Evolutionary conservation across 2,329 filamentous ascomycete species (phyloP), one percentile per base, ranked within the genome.

Genomic region (Allantophomopsis lycopodina): DNA sequence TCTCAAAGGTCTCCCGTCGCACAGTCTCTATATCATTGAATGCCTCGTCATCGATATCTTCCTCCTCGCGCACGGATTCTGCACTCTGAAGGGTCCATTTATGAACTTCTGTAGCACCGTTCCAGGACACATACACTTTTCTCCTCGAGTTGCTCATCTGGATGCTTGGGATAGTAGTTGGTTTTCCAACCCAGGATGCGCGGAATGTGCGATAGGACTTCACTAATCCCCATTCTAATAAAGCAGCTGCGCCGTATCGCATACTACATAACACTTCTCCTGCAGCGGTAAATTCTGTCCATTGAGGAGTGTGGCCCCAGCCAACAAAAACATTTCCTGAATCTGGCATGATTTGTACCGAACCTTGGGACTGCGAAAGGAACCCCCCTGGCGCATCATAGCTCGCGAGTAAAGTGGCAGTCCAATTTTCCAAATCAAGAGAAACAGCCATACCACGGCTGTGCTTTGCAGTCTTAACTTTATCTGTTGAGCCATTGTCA

Each of bases 111-210:
- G 64, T 69, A 32, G 66, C 65, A 4, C 66, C 66, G 41, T 70
- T 69, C 66, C 65, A 70, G 5, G 65, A 71, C 2, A 72, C 65
- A 51, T 67, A 74, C n/a, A 34, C 15, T 45, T 55, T 59, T 12
- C 46, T 51, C 21, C 46, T 23, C 13, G 16, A 32, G 40, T 42
- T 43, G 41, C 43, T 18, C 30, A 36, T 49, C 50, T 50, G 50
- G 56, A 46, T 39, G 1, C 55, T 51, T 2, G 59, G 59, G 51
- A 2, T 47, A 44, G 38, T 58, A 50, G 12, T 47, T 46, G 7
- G 59, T 49, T 1, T 52, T 36, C 6, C 58, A 49, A n/a, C 53
- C 56, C 57, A 61, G 37, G 58, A 56, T 31, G 52, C 56, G 14
- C 55, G 47, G 43, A 56, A 61, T 1, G 51, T 54, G 8, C 59